Base-by-base conservation (phyloP, 2,329 filamentous ascomycete species). In the Ophiostoma piceae region DNA sequence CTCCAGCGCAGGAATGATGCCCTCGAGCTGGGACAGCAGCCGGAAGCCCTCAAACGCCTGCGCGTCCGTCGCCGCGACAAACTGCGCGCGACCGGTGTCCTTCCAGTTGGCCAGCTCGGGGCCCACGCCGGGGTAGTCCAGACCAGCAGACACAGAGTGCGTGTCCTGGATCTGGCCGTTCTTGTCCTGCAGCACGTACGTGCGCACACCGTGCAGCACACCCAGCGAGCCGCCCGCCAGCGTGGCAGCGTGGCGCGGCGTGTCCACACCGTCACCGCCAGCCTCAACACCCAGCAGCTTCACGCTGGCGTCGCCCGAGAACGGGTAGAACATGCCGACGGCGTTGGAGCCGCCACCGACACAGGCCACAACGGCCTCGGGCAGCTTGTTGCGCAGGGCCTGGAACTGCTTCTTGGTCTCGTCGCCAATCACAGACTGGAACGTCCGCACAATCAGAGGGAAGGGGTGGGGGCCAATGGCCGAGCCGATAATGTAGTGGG, bases 401-500 rank as follows among this genome's bases (percentile, higher is more conserved):
- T 88, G 83, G 90, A 99, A 94, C 82, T 98, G 94, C 75, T 89
- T 82, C 83, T 95, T 97, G 64, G 95, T 97, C 84, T 99, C 95
- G 75, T 91, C 87, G 69, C 95, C 95, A 74, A 99, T 99, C 73
- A 99, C 91, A 5, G 91, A 95, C 82, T 98, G 95, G 88, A 99
- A 97, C 0, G 94, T 97, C 72, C 95, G 90, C 68, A 98, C 95
- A 73, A 98, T 98, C 68, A 92, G 96, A 0, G 95, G 95, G 89
- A 97, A 98, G 12, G 95, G 95, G 79, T 99, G 95, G 66, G 95
- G 95, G 0, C 95, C 95, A 75, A 99, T 99, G 64, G 95, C 95
- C 19, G 93, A 97, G 70, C 95, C 95, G 75, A 99, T 96, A 76
- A 98, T 95, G 83, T 98, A 99, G 84, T 99, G 95, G 0, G 95